Conservation (phyloP, 2,329 filamentous ascomycete genomes). For the Beauveria sp. region DNA sequence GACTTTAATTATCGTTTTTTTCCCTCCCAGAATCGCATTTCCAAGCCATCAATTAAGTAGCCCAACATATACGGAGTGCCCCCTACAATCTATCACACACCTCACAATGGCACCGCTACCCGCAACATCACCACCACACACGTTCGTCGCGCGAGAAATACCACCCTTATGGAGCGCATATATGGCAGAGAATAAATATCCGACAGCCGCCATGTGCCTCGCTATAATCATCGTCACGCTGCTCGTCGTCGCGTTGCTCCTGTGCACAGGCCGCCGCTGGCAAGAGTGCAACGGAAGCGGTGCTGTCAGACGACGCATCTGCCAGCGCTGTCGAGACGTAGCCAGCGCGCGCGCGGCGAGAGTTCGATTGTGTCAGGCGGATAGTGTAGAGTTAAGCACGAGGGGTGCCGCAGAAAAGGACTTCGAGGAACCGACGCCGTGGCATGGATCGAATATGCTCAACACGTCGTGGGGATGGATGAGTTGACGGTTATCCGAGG, state of each 20-base stretch:
- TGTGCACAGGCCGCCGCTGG: not conserved
- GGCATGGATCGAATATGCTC: conserved; percentile 11
- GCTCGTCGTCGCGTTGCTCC: not conserved
- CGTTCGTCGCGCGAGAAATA: not conserved
- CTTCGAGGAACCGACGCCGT: not conserved
- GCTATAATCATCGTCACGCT: not conserved
- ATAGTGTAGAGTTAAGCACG: not conserved
- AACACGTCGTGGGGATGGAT: conserved; percentile 12
- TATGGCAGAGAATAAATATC: not conserved
- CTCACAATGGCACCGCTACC: not conserved
- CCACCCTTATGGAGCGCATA: not conserved
- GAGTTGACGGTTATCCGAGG: not conserved
- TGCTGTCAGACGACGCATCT: not conserved
- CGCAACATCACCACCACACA: not conserved
- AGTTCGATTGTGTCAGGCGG: not conserved
- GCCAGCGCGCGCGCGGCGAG: not conserved
- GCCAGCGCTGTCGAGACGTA: not conserved
- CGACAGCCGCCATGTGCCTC: not conserved
- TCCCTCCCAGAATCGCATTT: too few species aligned
- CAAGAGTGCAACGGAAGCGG: not conserved
- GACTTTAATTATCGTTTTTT: too few species aligned
- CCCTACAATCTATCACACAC: not conserved
- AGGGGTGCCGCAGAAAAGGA: not conserved
- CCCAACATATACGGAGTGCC: not conserved
- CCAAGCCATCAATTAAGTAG: too few species aligned